A percentile compares a stretch with the other conserved stretches of the same genome.
These are phyloP conservation scores for Entamoeba invadens DNA, from an alignment of 208 protist genomes.

Conservation along the genomic window DNA sequence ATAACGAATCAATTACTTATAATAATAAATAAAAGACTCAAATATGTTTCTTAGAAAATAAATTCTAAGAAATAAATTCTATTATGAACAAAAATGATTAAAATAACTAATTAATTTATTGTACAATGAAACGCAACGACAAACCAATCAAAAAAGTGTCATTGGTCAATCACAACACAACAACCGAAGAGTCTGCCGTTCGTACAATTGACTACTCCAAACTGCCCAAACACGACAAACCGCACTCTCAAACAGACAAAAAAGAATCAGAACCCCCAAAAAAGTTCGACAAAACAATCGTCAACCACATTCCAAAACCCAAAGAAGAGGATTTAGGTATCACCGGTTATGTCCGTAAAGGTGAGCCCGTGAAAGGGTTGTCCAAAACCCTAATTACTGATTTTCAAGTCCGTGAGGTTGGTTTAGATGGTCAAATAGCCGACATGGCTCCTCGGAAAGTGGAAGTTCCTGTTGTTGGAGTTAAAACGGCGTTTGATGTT, in stretches of 20 bases:
- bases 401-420: neutral
- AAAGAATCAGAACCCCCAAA: no score
- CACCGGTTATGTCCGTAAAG: neutral
- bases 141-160: neutral
- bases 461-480: neutral
- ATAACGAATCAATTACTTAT: no score
- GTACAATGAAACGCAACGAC: neutral
- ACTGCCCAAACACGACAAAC: no score
- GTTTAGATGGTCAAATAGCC: neutral
- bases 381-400: neutral
- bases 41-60: no score
- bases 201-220: neutral
- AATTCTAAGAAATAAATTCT: no score
- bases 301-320: neutral
- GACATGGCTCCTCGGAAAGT: neutral
- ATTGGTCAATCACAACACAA: neutral
- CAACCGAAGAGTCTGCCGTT: neutral
- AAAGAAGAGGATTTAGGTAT: neutral
- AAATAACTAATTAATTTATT: no score
- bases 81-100: no score
- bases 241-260: no score
- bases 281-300: no score
- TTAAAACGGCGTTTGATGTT: neutral
- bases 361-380: neutral
- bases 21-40: no score